phyloP scores from a whole-genome alignment of 2,329 filamentous ascomycete species.

The Amauroascus verrucosus region DNA sequence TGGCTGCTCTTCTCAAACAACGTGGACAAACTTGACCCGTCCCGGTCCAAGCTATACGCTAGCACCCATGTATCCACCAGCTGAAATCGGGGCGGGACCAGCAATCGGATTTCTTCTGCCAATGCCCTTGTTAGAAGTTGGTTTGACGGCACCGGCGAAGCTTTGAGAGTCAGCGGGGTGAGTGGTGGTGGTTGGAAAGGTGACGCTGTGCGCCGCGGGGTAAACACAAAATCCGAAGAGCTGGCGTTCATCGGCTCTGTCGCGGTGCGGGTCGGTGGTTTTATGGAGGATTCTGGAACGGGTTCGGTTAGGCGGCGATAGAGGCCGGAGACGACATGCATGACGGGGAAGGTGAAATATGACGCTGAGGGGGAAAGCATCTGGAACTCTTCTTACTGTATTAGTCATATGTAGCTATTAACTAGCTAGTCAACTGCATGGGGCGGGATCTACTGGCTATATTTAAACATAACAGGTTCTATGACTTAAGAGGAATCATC shows the following conservation, averaged over 20 bases:
- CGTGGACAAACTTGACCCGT: slow-evolving; percentile 78
- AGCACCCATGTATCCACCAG: slow-evolving; percentile 79
- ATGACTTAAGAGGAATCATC: no score
- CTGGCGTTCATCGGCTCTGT: slow-evolving; percentile 24
- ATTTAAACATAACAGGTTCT: no score
- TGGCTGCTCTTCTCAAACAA: slow-evolving; percentile 69
- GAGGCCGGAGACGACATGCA: slow-evolving; percentile 50
- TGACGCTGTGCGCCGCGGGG: slow-evolving; percentile 54
- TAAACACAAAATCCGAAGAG: slow-evolving; percentile 48
- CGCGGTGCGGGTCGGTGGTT: slow-evolving; percentile 16
- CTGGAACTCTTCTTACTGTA: background rate
- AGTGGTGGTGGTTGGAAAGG: slow-evolving; percentile 83
- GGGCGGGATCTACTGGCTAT: no score
- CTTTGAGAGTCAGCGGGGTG: slow-evolving; percentile 61
- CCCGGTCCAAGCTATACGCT: slow-evolving; percentile 80
- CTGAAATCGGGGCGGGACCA: slow-evolving; percentile 77
- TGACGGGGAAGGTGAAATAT: slow-evolving; percentile 44
- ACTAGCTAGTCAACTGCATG: no score
- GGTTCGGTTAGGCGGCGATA: slow-evolving; percentile 54
- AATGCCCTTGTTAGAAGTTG: slow-evolving; percentile 58
- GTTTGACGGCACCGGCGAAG: slow-evolving; percentile 50
- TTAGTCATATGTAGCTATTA: no score
- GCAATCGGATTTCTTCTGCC: slow-evolving; percentile 84
- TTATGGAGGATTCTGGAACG: slow-evolving; percentile 14
- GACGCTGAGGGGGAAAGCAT: slow-evolving; percentile 31